Evolutionary conservation across 805 yeast species (phyloP).

Genomic region (Candida ulmi): DNA sequence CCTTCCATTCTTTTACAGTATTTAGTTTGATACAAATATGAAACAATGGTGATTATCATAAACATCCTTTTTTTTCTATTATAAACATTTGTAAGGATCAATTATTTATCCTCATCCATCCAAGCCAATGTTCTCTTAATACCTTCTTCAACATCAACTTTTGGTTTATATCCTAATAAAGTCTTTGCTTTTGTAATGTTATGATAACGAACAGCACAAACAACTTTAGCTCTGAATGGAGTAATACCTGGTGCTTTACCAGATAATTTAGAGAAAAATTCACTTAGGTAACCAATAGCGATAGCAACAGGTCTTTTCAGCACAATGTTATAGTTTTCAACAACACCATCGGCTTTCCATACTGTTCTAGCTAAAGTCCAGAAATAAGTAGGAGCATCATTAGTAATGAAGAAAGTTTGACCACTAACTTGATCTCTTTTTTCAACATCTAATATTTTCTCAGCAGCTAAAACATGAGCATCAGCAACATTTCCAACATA

Average conservation of each 20-base stretch:
- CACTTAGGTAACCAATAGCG: conserved; percentile 75
- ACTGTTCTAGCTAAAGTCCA: conserved; percentile 96
- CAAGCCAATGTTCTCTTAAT: conserved; percentile 75
- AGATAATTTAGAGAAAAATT: conserved; percentile 57
- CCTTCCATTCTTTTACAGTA: no score
- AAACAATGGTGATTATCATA: no score
- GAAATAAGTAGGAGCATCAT: conserved; percentile 91
- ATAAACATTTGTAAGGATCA: no score
- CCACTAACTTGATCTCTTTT: conserved; percentile 58
- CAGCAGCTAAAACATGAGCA: conserved; percentile 90
- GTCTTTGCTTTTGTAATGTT: conserved; percentile 83
- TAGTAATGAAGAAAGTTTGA: conserved; percentile 84
- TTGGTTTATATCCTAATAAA: conserved; percentile 74
- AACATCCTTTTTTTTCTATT: no score
- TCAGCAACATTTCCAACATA: conserved; percentile 98
- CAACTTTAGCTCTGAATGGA: conserved; percentile 88
- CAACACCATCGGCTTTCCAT: conserved; percentile 94
- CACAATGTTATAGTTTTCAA: conserved; percentile 63
- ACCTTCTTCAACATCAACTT: conserved; percentile 73
- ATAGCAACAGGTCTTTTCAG: conserved; percentile 74
- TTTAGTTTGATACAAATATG: no score
- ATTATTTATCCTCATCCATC: conserved; percentile 64
- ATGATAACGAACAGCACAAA: conserved; percentile 91
- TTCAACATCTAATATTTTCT: conserved; percentile 51
- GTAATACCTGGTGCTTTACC: conserved; percentile 93